A percentile compares a stretch with the other conserved stretches of the same genome.
These are phyloP conservation scores for Kwoniella sp. DNA, from an alignment of 768 basidiomycete species.

Conservation along the genomic window DNA sequence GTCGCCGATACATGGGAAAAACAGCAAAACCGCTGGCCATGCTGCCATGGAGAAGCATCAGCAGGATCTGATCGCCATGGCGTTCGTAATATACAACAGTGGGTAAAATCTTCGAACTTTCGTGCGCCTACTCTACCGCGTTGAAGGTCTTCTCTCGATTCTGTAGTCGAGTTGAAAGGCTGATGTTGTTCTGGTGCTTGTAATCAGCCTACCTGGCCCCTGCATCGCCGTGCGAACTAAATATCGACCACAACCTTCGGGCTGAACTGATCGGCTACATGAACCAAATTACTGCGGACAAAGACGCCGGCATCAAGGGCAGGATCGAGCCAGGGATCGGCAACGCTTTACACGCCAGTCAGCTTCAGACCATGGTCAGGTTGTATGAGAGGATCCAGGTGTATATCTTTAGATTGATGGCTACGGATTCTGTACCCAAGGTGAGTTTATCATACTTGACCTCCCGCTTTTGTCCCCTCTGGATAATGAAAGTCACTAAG, in stretches of 20 bases:
- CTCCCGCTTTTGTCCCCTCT: too few relatives aligned
- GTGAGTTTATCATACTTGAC: slow-evolving; percentile 29
- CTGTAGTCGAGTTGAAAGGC: not conserved
- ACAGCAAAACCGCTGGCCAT: slow-evolving; percentile 58
- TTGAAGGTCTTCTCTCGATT: not conserved
- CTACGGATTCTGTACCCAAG: slow-evolving; percentile 98
- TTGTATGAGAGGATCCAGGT: slow-evolving; percentile 95
- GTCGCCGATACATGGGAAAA: slow-evolving; percentile 30
- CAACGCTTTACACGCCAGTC: slow-evolving; percentile 83
- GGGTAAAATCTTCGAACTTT: slow-evolving; percentile 23
- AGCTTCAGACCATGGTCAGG: slow-evolving; percentile 87
- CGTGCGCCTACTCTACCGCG: too few relatives aligned
- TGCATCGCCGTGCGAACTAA: slow-evolving; percentile 91
- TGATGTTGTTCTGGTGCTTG: not conserved
- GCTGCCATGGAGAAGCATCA: slow-evolving; percentile 95
- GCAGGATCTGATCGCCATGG: slow-evolving; percentile 89
- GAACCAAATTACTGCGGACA: slow-evolving; percentile 77
- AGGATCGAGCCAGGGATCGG: slow-evolving; percentile 77
- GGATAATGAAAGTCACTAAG: too few relatives aligned
- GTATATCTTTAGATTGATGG: slow-evolving; percentile 96
- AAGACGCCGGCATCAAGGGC: slow-evolving; percentile 47
- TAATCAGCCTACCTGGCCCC: slow-evolving; percentile 93
- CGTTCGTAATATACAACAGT: slow-evolving; percentile 69
- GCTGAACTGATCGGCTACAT: slow-evolving; percentile 93
- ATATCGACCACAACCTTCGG: slow-evolving; percentile 95